Conservation (phyloP, 768 basidiomycete species). For the Lactifluus echinatus region DNA sequence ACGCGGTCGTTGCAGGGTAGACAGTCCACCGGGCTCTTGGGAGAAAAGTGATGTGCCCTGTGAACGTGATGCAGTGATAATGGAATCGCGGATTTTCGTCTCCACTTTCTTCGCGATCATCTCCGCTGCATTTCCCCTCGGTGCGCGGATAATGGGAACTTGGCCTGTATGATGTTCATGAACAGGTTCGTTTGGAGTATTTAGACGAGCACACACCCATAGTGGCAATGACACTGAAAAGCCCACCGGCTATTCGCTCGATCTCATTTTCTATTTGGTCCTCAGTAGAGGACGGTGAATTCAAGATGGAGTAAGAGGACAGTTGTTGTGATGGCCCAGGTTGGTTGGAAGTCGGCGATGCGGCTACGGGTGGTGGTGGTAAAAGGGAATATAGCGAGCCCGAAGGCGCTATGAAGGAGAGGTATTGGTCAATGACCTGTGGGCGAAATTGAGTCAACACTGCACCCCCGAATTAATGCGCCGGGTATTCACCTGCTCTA, state of each 20-base stretch:
- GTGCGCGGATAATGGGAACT: constrained; percentile 90
- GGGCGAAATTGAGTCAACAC: neutral
- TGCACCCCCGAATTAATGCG: constrained; percentile 15
- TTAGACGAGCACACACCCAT: constrained; percentile 44
- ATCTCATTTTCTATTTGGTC: constrained; percentile 89
- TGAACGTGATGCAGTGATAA: constrained; percentile 60
- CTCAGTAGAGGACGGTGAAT: constrained; percentile 85
- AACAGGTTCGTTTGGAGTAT: constrained; percentile 29
- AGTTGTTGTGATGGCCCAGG: constrained; percentile 38
- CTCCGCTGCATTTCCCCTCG: constrained; percentile 96
- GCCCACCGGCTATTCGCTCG: constrained; percentile 80
- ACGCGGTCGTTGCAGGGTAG: constrained; percentile 85
- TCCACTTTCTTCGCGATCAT: constrained; percentile 99
- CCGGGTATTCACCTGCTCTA: constrained; percentile 53
- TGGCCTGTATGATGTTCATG: constrained; percentile 45
- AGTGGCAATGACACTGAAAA: constrained; percentile 88
- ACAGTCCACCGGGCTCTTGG: constrained; percentile 74
- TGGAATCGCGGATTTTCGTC: constrained; percentile 78
- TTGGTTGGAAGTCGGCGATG: constrained; percentile 29
- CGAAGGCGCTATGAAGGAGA: constrained; percentile 92
- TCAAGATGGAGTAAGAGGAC: constrained; percentile 79
- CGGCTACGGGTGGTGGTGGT: constrained; percentile 41
- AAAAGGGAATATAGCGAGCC: constrained; percentile 88
- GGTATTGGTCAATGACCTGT: constrained; percentile 91
- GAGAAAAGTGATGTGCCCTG: constrained; percentile 59